Conservation (phyloP, 306 rosid genomes). For the Fragaria ananassa region DNA sequence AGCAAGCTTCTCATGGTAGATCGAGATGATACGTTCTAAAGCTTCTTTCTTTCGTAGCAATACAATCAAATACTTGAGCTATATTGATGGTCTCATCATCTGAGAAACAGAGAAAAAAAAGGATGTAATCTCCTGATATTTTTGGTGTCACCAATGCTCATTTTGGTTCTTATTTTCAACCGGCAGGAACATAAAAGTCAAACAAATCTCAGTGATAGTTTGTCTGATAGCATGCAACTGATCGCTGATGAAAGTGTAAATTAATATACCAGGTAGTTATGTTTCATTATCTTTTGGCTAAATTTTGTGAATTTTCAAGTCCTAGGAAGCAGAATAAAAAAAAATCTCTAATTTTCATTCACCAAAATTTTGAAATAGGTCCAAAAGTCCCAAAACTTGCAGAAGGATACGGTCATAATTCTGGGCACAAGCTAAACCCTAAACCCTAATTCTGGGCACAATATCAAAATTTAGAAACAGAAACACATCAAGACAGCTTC, state of each 20-base stretch:
- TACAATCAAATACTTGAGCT: background rate
- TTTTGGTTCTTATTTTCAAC: background rate
- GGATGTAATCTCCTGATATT: background rate
- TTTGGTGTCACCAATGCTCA: background rate
- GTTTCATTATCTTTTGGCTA: background rate
- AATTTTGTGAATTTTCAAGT: too few relatives aligned
- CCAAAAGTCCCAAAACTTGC: background rate
- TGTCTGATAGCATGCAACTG: background rate
- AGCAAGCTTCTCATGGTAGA: conserved; percentile 46
- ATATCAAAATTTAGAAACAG: too few relatives aligned
- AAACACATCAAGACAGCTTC: too few relatives aligned
- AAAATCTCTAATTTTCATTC: background rate
- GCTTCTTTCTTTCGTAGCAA: background rate
- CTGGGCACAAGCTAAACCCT: too few relatives aligned
- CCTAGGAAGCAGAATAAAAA: background rate
- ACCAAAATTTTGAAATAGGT: background rate
- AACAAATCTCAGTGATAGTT: too few relatives aligned
- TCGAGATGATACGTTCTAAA: conserved; percentile 24
- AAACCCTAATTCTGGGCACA: too few relatives aligned
- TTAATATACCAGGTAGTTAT: too few relatives aligned
- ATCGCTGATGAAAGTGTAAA: background rate
- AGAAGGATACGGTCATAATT: too few relatives aligned
- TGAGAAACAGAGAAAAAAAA: background rate
- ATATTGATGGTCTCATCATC: background rate
- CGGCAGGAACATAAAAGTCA: background rate